A percentile compares a stretch with the other conserved stretches of the same genome.
These are phyloP conservation scores for Neurospora sp. DNA, from an alignment of 495 filamentous ascomycete genomes.

Conservation along the genomic window DNA sequence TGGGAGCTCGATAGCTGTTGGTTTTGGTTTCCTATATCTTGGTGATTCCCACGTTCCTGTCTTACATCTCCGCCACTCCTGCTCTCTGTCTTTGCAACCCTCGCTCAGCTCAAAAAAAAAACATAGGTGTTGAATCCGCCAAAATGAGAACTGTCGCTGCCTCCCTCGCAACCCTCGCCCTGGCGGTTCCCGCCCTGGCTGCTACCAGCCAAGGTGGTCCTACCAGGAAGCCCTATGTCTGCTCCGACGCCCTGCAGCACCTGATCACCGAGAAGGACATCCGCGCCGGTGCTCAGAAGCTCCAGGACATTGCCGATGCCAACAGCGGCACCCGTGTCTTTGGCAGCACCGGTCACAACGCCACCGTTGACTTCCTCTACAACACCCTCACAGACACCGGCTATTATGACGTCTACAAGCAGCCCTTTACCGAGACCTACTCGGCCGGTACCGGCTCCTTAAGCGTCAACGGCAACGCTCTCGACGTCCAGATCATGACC, in stretches of 20 bases:
- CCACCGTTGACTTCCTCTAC: constrained; percentile 54
- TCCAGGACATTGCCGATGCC: constrained; percentile 33
- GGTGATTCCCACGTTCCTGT: not conserved
- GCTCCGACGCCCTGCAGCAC: constrained; percentile 15
- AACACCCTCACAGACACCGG: constrained; percentile 32
- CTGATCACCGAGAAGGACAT: constrained; percentile 33
- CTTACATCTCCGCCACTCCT: not conserved
- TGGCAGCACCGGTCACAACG: constrained; percentile 50
- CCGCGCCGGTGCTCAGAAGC: constrained; percentile 31
- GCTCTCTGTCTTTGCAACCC: not conserved
- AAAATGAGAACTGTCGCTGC: not conserved
- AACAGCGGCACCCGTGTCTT: constrained; percentile 43
- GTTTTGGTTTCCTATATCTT: not conserved
- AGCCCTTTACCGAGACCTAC: constrained; percentile 40
- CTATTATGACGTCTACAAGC: constrained; percentile 53
- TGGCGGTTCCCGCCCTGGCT: not conserved
- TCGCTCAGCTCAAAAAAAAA: not conserved
- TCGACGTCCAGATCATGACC: constrained; percentile 23
- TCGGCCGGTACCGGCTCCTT: constrained; percentile 26
- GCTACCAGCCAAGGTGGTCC: not conserved
- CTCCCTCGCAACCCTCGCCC: not conserved
- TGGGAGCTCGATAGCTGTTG: not conserved
- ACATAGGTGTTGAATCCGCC: not conserved
- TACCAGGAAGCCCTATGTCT: constrained; percentile 8
- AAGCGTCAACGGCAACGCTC: constrained; percentile 18